A percentile compares a stretch with the other conserved stretches of the same genome.
Conservation (phyloP, 2,329 filamentous ascomycete species). For the Xylariomycetidae sp. region DNA sequence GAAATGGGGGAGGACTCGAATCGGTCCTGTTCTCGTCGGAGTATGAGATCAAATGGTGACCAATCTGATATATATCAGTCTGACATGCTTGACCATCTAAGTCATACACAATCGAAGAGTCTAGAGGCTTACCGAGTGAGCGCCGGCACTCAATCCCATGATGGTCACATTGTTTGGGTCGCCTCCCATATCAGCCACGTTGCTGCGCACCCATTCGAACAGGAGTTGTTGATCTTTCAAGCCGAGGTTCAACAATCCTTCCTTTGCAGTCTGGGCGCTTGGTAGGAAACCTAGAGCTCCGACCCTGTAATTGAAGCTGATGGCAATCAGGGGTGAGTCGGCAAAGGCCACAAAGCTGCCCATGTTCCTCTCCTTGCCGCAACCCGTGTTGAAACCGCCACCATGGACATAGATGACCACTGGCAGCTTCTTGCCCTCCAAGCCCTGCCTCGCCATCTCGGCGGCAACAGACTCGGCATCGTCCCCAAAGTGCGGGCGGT, state of each 20-base stretch:
- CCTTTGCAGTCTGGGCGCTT: conserved; percentile 45
- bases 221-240: conserved; percentile 57
- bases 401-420: conserved; percentile 61
- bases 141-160: conserved; percentile 58
- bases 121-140: conserved; percentile 48
- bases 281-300: conserved; percentile 66
- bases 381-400: conserved; percentile 55
- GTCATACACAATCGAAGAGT: not conserved
- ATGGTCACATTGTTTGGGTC: conserved; percentile 54
- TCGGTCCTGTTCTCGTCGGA: conserved; percentile 29
- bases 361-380: conserved; percentile 53
- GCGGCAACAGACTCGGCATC: conserved; percentile 14
- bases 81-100: too few relatives aligned
- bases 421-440: conserved; percentile 31
- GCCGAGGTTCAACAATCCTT: conserved; percentile 59
- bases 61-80: conserved; percentile 31
- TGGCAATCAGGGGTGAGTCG: conserved; percentile 47
- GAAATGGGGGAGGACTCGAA: conserved; percentile 37
- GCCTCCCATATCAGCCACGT: conserved; percentile 57
- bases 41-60: conserved; percentile 60
- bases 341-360: conserved; percentile 56
- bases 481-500: conserved; percentile 32
- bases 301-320: conserved; percentile 61
- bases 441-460: conserved; percentile 20
- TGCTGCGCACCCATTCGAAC: conserved; percentile 56